Base-by-base conservation (phyloP, 148 eudicot genomes). In the Dysphania ambrosioides region DNA sequence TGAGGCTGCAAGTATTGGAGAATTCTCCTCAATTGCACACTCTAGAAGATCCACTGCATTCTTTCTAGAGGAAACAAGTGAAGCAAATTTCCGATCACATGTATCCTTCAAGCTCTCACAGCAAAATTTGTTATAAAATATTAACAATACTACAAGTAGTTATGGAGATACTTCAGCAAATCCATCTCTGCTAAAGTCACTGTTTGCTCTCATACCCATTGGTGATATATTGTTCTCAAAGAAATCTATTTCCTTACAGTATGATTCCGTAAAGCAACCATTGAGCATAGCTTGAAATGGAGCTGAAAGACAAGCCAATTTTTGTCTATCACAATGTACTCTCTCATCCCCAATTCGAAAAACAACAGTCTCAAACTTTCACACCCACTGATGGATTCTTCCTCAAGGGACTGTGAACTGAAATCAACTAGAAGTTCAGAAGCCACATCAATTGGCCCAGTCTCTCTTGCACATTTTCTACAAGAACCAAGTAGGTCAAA, bases 251-350 rank as follows among this genome's bases (percentile, higher is more conserved):
- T 85, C 92, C 56, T 90, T 83, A 41, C 71, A 67, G 27, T 76
- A 76, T 67, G 99, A 95, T 83, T 95, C 99, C 6, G 86, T 84
- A 80, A 95, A 95, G 80, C 91, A 78, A 1, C 99, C 99, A 79
- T 89, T 87, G 18, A 95, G 88, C 99, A 95, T 95, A 65, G 97
- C 86, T 76, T 79, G 82, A 80, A 95, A 95, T 62, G 99, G 99
- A 73, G 86, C 83, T 21, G 99, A 95, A 75, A 95, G 90, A 42
- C 81, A 36, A 7, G 99, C 93, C 68, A 95, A 87, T 68, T 85
- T 89, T 76, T 83, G 88, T 83, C 99, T 81, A 41, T 90, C 87
- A 77, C 99, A 95, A 26, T 62, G 69, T 76, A 95, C 79, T 79
- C 85, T 87, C 78, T 95, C 99, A 56, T 87, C 81, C 24, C 91